phyloP scores from a whole-genome alignment of 2,329 filamentous ascomycete species.

The Cordyceps pruinosa region DNA sequence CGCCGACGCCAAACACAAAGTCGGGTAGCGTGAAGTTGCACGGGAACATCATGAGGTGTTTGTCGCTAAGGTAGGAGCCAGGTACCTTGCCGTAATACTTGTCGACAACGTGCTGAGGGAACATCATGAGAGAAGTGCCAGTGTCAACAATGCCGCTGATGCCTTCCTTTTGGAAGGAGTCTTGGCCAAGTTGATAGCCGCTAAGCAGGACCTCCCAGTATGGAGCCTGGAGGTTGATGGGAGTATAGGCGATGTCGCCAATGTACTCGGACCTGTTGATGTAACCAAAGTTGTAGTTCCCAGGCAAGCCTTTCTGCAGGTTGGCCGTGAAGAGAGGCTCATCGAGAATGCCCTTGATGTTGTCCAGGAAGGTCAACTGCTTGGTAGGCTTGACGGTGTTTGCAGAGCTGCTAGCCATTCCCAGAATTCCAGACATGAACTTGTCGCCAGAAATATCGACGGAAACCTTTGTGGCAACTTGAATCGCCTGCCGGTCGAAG shows the following conservation, averaged over 20 bases:
- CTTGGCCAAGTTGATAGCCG: constrained; percentile 46
- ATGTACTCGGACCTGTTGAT: constrained; percentile 52
- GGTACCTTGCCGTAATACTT: constrained; percentile 54
- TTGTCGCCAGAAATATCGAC: constrained; percentile 27
- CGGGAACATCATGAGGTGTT: constrained; percentile 43
- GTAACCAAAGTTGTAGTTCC: constrained; percentile 37
- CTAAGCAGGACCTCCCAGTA: constrained; percentile 56
- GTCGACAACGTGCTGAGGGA: constrained; percentile 44
- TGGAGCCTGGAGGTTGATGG: constrained; percentile 44
- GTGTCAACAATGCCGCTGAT: constrained; percentile 60
- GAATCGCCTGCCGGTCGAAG: constrained; percentile 56
- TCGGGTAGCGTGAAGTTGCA: constrained; percentile 46
- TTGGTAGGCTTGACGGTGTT: constrained; percentile 28
- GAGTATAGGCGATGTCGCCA: constrained; percentile 48
- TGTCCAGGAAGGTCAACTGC: constrained; percentile 31
- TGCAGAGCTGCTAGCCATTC: constrained; percentile 25
- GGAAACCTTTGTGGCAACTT: constrained; percentile 56
- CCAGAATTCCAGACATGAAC: constrained; percentile 31
- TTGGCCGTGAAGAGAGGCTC: constrained; percentile 33
- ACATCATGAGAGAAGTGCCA: constrained; percentile 59
- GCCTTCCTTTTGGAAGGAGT: constrained; percentile 21
- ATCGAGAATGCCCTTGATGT: constrained; percentile 23
- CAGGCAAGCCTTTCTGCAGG: constrained; percentile 24
- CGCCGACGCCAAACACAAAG: constrained; percentile 29
- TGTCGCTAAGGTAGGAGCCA: constrained; percentile 41